These are phyloP conservation scores for Geranomyces michiganensis DNA, from an alignment of 192 early-diverging fungal species.

Conservation along the genomic window DNA sequence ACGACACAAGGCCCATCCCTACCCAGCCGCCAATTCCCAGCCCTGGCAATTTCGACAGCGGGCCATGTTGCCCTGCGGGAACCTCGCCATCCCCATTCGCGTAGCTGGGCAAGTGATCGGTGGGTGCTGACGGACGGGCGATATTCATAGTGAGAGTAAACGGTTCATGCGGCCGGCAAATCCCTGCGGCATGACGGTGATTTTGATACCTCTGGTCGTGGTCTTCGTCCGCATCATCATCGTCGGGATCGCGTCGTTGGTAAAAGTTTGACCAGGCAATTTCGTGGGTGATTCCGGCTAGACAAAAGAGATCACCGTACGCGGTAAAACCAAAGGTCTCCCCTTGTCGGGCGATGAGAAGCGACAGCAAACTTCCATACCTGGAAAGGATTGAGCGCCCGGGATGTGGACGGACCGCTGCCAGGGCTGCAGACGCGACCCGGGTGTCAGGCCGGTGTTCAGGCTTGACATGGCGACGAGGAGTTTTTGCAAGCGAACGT, in stretches of 20 bases:
- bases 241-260: background rate
- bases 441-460: background rate
- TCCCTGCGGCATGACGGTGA: constrained; percentile 3
- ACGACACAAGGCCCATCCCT: background rate
- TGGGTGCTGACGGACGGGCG: background rate
- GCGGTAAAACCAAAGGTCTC: too few relatives aligned
- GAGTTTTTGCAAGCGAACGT: too few relatives aligned
- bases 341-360: too few relatives aligned
- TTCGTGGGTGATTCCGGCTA: constrained; percentile 17
- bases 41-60: constrained; percentile 10
- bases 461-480: background rate
- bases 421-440: constrained; percentile 10
- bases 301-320: too few relatives aligned
- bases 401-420: constrained; percentile 21
- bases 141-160: background rate
- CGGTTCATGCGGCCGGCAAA: background rate
- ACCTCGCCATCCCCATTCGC: background rate
- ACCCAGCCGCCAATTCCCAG: constrained; percentile 25
- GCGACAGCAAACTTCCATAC: background rate
- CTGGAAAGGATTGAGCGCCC: background rate
- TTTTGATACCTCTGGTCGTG: background rate
- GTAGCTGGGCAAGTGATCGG: background rate
- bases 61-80: constrained; percentile 7
- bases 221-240: background rate
- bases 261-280: constrained; percentile 10